Evolutionary conservation across 129 eudicot species (phyloP).

Genomic region (Dittrichia graveolens): DNA sequence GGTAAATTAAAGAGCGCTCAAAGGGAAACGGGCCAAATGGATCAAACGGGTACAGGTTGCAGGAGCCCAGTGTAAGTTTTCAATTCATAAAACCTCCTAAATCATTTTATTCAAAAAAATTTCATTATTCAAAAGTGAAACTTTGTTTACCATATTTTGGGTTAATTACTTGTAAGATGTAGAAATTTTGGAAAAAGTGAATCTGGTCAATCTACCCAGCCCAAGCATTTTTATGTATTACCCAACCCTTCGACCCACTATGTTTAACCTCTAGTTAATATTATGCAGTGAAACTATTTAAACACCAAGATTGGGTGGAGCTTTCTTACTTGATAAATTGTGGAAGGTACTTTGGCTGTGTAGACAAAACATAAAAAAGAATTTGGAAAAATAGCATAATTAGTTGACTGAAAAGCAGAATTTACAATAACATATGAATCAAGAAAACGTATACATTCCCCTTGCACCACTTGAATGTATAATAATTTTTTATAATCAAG

Average conservation of each 20-base stretch:
- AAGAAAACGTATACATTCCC: neutral
- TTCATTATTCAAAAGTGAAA: neutral
- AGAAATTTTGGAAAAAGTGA: neutral
- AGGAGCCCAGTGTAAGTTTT: neutral
- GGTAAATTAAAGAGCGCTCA: neutral
- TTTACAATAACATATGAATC: neutral
- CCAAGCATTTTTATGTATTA: neutral
- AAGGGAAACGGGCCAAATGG: neutral
- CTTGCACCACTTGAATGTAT: neutral
- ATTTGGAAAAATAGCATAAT: neutral
- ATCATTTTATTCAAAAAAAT: neutral
- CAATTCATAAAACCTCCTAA: neutral
- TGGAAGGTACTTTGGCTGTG: constrained; percentile 82
- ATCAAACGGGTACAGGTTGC: neutral
- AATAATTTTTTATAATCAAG: neutral
- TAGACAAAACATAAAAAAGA: constrained; percentile 20
- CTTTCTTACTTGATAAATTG: constrained; percentile 73
- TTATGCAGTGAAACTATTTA: neutral
- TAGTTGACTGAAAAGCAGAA: constrained; percentile 5
- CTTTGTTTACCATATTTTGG: constrained; percentile 1
- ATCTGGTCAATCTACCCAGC: neutral
- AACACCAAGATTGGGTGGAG: constrained; percentile 15
- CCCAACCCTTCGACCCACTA: neutral
- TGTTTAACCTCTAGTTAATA: constrained; percentile 4
- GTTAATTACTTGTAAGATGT: neutral